Conservation (phyloP, 768 basidiomycete species). For the Trametes maxima region DNA sequence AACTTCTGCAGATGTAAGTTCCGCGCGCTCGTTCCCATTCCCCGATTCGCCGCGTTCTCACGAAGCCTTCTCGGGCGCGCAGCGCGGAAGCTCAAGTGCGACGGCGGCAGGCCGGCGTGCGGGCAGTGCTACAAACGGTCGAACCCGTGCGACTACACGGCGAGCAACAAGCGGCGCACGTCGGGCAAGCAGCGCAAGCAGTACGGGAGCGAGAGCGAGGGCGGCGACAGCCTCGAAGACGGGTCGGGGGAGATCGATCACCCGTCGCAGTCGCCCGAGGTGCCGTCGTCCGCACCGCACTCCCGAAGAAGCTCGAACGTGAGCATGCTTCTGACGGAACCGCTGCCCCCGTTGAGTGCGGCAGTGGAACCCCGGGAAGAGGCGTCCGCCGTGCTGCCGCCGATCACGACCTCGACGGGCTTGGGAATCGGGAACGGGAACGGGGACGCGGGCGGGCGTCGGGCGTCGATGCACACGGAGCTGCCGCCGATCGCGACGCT, state of each 20-base stretch:
- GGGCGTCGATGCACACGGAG: constrained; percentile 24
- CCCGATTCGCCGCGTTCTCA: constrained; percentile 11
- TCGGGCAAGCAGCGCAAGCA: constrained; percentile 50
- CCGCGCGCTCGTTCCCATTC: constrained; percentile 34
- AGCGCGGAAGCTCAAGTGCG: constrained; percentile 90
- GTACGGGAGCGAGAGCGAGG: constrained; percentile 46
- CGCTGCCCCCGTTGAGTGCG: constrained; percentile 28
- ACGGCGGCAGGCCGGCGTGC: constrained; percentile 83
- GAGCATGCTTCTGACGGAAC: constrained; percentile 31
- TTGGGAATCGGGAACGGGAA: neutral
- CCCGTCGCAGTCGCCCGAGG: constrained; percentile 59
- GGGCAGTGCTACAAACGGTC: constrained; percentile 79
- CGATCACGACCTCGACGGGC: constrained; percentile 11
- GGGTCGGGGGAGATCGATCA: constrained; percentile 44
- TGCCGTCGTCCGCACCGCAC: constrained; percentile 34
- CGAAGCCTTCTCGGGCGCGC: constrained; percentile 14
- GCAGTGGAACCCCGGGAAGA: constrained; percentile 27
- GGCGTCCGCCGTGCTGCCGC: constrained; percentile 24
- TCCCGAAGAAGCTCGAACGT: constrained; percentile 31
- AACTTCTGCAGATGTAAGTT: constrained; percentile 88
- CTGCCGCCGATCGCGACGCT: constrained; percentile 75
- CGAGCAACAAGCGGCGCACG: constrained; percentile 71
- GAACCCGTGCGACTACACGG: constrained; percentile 80
- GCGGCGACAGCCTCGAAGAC: constrained; percentile 54
- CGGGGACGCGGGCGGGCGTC: constrained; percentile 1